Conservation (phyloP, 2,329 filamentous ascomycete genomes). For the Neodidymelliopsis sp. region DNA sequence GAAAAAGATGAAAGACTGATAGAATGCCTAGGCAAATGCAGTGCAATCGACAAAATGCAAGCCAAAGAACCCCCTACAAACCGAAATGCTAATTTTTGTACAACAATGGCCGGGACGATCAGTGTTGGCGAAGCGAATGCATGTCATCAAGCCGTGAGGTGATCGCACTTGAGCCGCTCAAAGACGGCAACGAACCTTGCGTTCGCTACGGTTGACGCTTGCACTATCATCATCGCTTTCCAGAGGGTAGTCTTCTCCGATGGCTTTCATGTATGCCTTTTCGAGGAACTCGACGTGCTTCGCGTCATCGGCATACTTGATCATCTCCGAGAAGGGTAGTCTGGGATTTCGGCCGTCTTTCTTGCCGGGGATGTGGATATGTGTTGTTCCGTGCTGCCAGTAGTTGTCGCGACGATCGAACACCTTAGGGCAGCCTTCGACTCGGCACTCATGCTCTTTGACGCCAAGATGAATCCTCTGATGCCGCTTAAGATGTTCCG, state of each 20-base stretch:
- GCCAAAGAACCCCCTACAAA: constrained; percentile 21
- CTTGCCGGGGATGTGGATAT: constrained; percentile 35
- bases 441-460: constrained; percentile 31
- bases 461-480: constrained; percentile 32
- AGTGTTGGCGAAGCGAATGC: constrained; percentile 2
- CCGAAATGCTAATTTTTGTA: constrained; percentile 25
- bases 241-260: constrained; percentile 20
- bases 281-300: constrained; percentile 43
- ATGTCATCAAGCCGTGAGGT: constrained; percentile 8
- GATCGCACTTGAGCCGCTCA: constrained; percentile 1
- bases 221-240: constrained; percentile 20
- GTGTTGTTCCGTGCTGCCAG: constrained; percentile 43
- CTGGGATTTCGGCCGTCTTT: constrained; percentile 39
- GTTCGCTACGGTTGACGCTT: neutral
- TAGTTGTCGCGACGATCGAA: constrained; percentile 48
- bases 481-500: constrained; percentile 45
- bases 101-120: constrained; percentile 9
- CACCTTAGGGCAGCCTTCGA: constrained; percentile 30
- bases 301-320: constrained; percentile 31
- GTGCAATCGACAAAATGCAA: constrained; percentile 20
- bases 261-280: constrained; percentile 30
- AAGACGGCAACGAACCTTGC: constrained; percentile 13
- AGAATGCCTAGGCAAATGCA: constrained; percentile 23
- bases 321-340: constrained; percentile 31
- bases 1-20: constrained; percentile 27